Evolutionary conservation across 2,329 filamentous ascomycete genomes (phyloP), one percentile per base, ranked within the genome.

Genomic region (Sporothrix schenckii): DNA sequence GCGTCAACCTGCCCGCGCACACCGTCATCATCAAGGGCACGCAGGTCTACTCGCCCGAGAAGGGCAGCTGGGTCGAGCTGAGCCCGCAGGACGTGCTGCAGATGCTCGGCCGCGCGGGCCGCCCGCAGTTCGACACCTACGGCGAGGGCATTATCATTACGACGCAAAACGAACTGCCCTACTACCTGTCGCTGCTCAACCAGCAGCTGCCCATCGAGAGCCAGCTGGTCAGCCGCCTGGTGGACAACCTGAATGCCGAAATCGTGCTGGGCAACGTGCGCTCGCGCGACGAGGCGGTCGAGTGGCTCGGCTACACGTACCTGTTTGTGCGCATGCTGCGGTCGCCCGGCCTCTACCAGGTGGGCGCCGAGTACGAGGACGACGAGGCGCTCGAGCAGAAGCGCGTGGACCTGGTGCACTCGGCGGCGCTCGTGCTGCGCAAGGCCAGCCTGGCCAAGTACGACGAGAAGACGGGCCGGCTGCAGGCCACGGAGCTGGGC

Each of bases 21-120:
- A 98, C 95, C 0, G 95, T 99, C 77, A 94, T 99, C 78, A 99
- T 99, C 84, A 99, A 99, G 81, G 95, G 95, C 69, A 99, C 95
- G 0, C 93, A 97, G 77, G 91, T 99, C 24, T 99, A 99, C 81
- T 98, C 95, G 0, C 95, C 95, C 0, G 95, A 99, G 79, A 98
- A 97, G 83, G 95, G 95, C 83, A 95, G 92, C 80, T 99, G 95
- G 94, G 94, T 99, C 24, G 96, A 99, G 79, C 82, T 99, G 69
- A 97, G 94, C 77, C 95, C 95, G 14, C 95, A 99, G 79, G 95
- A 99, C 81, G 94, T 99, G 49, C 85, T 99, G 66, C 95, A 99
- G 80, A 99, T 99, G 96, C 89, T 99, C 76, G 95, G 95, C 77
- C 93, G 95, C 85, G 96, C 95, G 69, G 95, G 95, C 78, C 89